These are phyloP conservation scores for Leccinum fibrillosum DNA, from an alignment of 768 basidiomycete species.

Conservation along the genomic window DNA sequence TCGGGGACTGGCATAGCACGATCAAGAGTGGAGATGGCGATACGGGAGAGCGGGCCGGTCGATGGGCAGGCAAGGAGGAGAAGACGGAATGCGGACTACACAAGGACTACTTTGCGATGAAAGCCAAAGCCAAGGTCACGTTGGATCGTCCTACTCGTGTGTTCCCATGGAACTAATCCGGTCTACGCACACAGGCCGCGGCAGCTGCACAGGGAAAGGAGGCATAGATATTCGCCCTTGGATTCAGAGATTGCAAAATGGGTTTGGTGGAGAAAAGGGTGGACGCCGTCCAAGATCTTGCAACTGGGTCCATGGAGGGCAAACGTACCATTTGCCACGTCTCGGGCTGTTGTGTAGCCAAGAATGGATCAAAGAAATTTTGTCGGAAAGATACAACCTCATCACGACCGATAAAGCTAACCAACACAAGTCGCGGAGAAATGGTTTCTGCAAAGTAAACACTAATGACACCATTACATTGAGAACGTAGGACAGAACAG, in stretches of 20 bases:
- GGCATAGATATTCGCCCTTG: background rate
- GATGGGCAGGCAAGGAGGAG: constrained; percentile 80
- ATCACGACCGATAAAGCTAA: too few relatives aligned
- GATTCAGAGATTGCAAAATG: background rate
- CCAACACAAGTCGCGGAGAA: background rate
- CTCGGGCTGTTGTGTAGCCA: too few relatives aligned
- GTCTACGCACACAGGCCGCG: background rate
- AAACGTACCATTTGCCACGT: too few relatives aligned
- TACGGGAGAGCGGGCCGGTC: constrained; percentile 69
- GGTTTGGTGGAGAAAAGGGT: background rate
- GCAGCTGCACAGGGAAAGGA: background rate
- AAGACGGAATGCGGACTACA: constrained; percentile 98
- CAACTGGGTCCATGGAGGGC: too few relatives aligned
- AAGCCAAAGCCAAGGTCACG: constrained; percentile 44
- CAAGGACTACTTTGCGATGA: constrained; percentile 83
- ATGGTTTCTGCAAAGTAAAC: constrained; percentile 13
- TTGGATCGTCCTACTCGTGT: background rate
- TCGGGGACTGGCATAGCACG: constrained; percentile 99
- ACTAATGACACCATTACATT: constrained; percentile 21
- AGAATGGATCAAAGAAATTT: too few relatives aligned
- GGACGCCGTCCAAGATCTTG: too few relatives aligned
- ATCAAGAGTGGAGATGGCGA: constrained; percentile 63
- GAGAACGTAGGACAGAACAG: constrained; percentile 17
- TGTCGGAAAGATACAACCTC: too few relatives aligned
- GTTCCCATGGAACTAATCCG: background rate